Base-by-base conservation (phyloP, 116 monocot species). In the Dioscorea cayenensis region DNA sequence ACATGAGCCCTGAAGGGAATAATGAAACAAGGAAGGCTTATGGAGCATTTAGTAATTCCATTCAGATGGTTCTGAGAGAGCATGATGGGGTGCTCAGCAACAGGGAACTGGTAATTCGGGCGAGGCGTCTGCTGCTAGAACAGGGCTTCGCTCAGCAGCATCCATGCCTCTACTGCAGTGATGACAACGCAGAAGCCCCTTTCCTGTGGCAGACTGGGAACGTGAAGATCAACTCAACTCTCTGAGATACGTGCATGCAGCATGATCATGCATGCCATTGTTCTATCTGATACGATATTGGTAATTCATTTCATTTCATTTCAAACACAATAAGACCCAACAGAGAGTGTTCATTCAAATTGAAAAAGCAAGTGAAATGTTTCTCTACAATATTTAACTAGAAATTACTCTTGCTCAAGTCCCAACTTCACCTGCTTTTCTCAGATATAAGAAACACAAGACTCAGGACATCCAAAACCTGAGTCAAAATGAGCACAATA, bases 161-260 rank as follows among this genome's bases (percentile, higher is more conserved):
- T 35, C 92, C 92, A 4, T 89, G 89, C 76, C 64, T 92, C n/a
- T 92, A 92, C 67, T 86, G 92, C 76, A 84, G 81, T 55, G 92
- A 92, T 64, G 64, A 14, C 27, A 92, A 89, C 38, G 92, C 89
- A 28, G 84, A 82, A 14, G 78, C 78, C 0, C 74, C 80, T 0
- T 92, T 92, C 72, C 77, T 92, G 38, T 70, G 76, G 75, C 81
- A 71, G 51, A 28, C 64, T 37, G 43, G 35, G 55, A 12, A 7
- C 0, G 43, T 55, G 55, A 55, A 55, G 55, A 5, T 55, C 19
- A 18, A 55, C 14, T 55, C 55, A 5, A n/a, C 14, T 55, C 55
- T 55, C 19, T 55, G 55, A 55, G 18, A n/a, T 55, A 16, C 17
- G 55, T 19, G 16, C 17, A n/a, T n/a, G n/a, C n/a, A n/a, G n/a